Base-by-base conservation (phyloP, 2,329 filamentous ascomycete genomes). In the Clonostachys rosea region DNA sequence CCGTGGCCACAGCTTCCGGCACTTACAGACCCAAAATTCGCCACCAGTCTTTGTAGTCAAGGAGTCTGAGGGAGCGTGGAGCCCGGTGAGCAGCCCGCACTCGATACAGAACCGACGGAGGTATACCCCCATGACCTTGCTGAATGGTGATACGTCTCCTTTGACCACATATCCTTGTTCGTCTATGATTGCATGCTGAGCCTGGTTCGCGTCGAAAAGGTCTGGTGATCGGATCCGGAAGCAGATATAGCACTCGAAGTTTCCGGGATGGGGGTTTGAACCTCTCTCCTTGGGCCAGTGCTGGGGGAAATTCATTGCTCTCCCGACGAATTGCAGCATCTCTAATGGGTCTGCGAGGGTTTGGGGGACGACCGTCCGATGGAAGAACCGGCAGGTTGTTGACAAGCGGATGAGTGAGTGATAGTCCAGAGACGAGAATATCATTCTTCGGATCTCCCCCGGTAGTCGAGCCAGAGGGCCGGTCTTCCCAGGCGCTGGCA, bases 211-310 rank as follows among this genome's bases (percentile, higher is more conserved):
- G 49, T 71, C 66, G 51, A 71, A 70, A 48, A 64, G 59, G 39
- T 65, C 62, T 6, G 67, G 66, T 4, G 57, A 56, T 41, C 67
- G 61, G n/a, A 71, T 66, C 3, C 65, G 62, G 49, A 65, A 70
- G 56, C 68, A 71, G 24, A 68, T 56, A 52, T 70, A 70, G 52
- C 67, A 71, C 49, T 69, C 68, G 41, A 67, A 65, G 52, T 71
- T 71, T 14, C 68, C 67, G 1, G 67, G 67, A 44, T 62, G 59
- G 49, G 67, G 64, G 42, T 65, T 60, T 43, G 60, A 60, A 9
- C 61, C 62, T 49, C 61, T 66, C 42, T 66, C 63, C 49, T 58
- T 63, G 6, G 66, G 63, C 17, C 67, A 63, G 51, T 71, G 68
- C 30, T 68, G 65, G 2, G 61, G 55, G 47, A 70, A 71, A 56